Evolutionary conservation across 1,139 yeast genomes (phyloP).

Genomic region (Yamadazyma triangularis): DNA sequence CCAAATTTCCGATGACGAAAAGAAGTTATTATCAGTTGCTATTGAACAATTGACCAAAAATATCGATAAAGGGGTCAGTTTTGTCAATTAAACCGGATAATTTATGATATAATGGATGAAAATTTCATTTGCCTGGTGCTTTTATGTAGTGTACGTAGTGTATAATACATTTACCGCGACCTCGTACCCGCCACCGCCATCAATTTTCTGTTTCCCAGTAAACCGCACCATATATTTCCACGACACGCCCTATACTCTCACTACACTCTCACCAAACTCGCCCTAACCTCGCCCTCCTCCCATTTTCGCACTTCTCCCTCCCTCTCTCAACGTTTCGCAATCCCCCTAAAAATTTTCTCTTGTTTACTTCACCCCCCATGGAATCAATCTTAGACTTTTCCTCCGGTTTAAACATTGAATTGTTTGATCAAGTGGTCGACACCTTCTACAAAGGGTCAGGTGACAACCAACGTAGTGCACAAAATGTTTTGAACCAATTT

Average conservation of each 20-base stretch:
- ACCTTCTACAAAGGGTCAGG: conserved; percentile 87
- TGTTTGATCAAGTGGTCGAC: conserved; percentile 81
- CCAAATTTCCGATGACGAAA: conserved; percentile 54
- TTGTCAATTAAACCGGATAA: conserved; percentile 6
- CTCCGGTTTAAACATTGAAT: conserved; percentile 70
- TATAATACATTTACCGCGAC: not conserved
- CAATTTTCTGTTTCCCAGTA: not conserved
- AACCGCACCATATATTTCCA: not conserved
- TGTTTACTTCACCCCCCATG: no score
- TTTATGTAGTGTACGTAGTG: not conserved
- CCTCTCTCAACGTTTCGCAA: conserved; percentile 2
- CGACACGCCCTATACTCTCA: not conserved
- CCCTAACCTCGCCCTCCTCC: not conserved
- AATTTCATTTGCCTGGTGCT: not conserved
- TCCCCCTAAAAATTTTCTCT: no score
- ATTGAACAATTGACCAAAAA: conserved; percentile 78
- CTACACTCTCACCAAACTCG: no score
- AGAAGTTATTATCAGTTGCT: conserved; percentile 73
- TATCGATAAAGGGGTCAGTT: conserved; percentile 55
- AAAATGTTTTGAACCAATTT: conserved; percentile 74
- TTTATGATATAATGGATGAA: no score
- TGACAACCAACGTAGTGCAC: conserved; percentile 77
- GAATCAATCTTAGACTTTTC: conserved; percentile 86
- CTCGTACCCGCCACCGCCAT: not conserved
- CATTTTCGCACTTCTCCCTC: not conserved